A percentile compares a stretch with the other conserved stretches of the same genome.
Conservation (phyloP, 805 yeast genomes). For the Suhomyces xylopsoci region DNA sequence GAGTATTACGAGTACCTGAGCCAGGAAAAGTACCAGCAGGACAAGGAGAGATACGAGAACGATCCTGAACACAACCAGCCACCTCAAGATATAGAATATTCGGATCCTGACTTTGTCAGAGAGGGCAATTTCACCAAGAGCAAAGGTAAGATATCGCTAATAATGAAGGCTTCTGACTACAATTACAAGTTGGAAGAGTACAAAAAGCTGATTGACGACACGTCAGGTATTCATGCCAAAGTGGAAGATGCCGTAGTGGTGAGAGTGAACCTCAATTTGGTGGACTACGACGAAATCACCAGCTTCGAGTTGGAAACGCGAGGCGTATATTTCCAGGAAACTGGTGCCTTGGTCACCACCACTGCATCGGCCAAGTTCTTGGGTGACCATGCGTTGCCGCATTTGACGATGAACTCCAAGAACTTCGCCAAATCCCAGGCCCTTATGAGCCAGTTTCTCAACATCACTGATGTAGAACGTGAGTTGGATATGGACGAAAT, state of each 20-base stretch:
- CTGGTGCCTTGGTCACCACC: conserved; percentile 59
- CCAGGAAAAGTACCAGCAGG: conserved; percentile 23
- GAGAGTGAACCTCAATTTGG: conserved; percentile 24
- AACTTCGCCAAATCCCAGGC: conserved; percentile 45
- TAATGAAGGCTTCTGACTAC: conserved; percentile 20
- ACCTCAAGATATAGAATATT: conserved; percentile 4
- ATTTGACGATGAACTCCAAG: conserved; percentile 38
- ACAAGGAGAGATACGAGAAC: conserved; percentile 23
- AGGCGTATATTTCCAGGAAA: conserved; percentile 64
- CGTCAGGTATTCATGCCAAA: not conserved
- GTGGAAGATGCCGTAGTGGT: conserved; percentile 36
- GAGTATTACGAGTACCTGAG: conserved; percentile 26
- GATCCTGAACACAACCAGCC: conserved; percentile 25
- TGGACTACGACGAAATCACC: conserved; percentile 47
- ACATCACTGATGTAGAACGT: conserved; percentile 37
- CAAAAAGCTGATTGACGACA: not conserved
- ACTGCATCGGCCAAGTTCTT: conserved; percentile 64
- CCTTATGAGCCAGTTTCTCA: conserved; percentile 42
- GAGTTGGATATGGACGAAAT: conserved; percentile 40
- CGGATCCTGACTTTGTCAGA: conserved; percentile 7
- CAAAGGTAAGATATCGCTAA: conserved; percentile 25
- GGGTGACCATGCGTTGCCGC: conserved; percentile 61
- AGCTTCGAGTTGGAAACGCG: conserved; percentile 48
- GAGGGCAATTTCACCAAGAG: conserved; percentile 29
- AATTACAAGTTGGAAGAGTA: conserved; percentile 20